Evolutionary conservation across 2,329 filamentous ascomycete species (phyloP).

Genomic region (Nectriaceae sp.): DNA sequence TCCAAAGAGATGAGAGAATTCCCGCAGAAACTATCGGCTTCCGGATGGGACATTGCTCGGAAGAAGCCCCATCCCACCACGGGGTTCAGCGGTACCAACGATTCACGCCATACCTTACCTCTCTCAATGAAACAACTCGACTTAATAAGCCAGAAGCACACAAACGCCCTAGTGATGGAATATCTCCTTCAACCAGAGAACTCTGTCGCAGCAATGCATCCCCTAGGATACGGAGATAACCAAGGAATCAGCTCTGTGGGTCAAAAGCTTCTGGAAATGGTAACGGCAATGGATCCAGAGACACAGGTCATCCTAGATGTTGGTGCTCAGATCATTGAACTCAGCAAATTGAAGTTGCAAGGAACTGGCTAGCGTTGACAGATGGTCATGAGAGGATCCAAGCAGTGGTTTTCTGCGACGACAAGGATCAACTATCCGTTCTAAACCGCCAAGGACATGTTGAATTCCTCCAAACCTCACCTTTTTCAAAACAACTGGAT

Average conservation of each 20-base stretch:
- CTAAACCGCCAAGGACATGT: not conserved
- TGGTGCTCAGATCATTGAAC: conserved; percentile 63
- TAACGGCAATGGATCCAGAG: not conserved
- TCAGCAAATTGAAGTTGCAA: conserved; percentile 52
- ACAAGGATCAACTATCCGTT: not conserved
- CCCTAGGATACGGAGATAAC: not conserved
- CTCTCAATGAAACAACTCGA: conserved; percentile 64
- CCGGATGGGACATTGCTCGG: conserved; percentile 66
- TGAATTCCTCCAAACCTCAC: conserved; percentile 52
- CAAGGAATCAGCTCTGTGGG: not conserved
- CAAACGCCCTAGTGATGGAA: conserved; percentile 63
- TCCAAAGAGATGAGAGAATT: conserved; percentile 65
- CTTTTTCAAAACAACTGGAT: conserved; percentile 54
- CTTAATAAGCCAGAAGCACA: conserved; percentile 55
- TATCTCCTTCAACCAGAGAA: conserved; percentile 58
- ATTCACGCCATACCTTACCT: conserved; percentile 61
- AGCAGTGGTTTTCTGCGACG: not conserved
- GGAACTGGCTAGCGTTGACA: conserved; percentile 45
- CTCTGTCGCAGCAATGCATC: conserved; percentile 10
- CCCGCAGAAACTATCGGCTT: conserved; percentile 61
- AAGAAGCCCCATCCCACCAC: conserved; percentile 46
- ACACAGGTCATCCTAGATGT: conserved; percentile 63
- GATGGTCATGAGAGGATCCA: not conserved
- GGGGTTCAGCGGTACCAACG: conserved; percentile 74
- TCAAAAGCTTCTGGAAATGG: not conserved